Evolutionary conservation across 1,284 basidiomycete genomes (phyloP), one percentile per base, ranked within the genome.

Genomic region (Cryptococcus sp.): DNA sequence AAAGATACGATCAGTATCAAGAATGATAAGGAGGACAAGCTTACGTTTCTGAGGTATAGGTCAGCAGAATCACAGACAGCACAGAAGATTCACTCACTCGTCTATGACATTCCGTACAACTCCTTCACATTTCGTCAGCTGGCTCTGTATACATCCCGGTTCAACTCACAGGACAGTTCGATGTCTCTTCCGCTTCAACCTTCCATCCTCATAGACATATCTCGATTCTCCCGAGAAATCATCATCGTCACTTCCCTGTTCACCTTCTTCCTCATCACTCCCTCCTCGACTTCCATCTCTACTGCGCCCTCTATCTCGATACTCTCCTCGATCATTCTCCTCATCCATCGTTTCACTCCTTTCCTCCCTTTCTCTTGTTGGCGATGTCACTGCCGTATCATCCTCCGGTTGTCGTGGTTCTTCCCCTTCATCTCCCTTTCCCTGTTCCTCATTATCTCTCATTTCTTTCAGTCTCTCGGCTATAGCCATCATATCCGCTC

Each of bases 71-170:
- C 13, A n/a, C 15, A 34, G 8, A 4, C 41, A 52, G n/a, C 32
- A 14, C 14, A 41, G 33, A 3, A 15, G 23, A 11, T 4, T 10
- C 0, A 70, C 74, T 70, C 53, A 70, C 68, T 58, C 74, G 60
- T 30, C 74, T 56, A 60, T 76, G 73, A 61, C 74, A 76, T 48
- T 76, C 74, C 46, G 70, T 72, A 57, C 74, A 76, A 49, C 74
- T 76, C 64, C 71, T 73, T 42, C 8, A 42, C 5, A 15, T 38
- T 31, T 32, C 6, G 8, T 46, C 41, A 52, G 50, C 43, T 5
- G 4, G 43, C 23, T 23, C 23, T 23, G 23, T 23, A 23, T 23
- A 23, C 23, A 23, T 23, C 23, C 23, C 23, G 36, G 1, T 7
- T 13, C 13, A 10, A 67, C 70, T 70, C 62, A 72, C 66, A 76